Evolutionary conservation across 2,329 filamentous ascomycete species (phyloP), one percentile per base, ranked within the genome.

Genomic region (Dothistroma septosporum): DNA sequence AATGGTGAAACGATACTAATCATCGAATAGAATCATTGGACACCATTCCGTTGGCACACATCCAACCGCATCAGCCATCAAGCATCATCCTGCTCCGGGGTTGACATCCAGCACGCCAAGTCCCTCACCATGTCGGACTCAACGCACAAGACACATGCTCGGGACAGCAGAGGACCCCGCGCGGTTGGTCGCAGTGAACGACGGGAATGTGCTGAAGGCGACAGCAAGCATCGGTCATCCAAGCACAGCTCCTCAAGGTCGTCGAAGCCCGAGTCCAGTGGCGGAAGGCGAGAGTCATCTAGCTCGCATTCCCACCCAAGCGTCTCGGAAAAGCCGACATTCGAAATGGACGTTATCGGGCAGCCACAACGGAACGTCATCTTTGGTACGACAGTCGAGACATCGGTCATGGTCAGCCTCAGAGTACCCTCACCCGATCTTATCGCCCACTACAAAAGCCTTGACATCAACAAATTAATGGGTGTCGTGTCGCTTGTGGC

Each of bases 301-400:
- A 47, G 48, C 32, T 57, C 58, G 7, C 56, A 61, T 22, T 60
- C 55, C 28, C 24, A 44, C 24, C 56, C 55, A 50, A 55, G 33
- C 53, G 37, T 59, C 58, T 31, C 61, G 6, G 64, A 69, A 28
- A 65, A 62, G 52, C 70, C 70, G 9, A 61, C 55, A 4, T 72
- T 72, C 59, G 69, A 71, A 53, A 64, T 73, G 37, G 69, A 73
- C 57, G 61, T 73, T 60, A 72, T 73, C 31, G 68, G 66, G 11
- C 72, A 72, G 58, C 72, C 72, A 31, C 60, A 61, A 12, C 49
- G 60, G 48, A 58, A 62, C 22, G 63, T 71, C 19, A 59, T 66
- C 16, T 67, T 71, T 16, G 72, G 72, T 32, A 64, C 66, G 46
- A 64, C 69, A 21, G 66, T 73, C 12, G 70, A 71, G 46, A 67